These are phyloP conservation scores for Coniella lustricola DNA, from an alignment of 2,329 filamentous ascomycete species.

Conservation along the genomic window DNA sequence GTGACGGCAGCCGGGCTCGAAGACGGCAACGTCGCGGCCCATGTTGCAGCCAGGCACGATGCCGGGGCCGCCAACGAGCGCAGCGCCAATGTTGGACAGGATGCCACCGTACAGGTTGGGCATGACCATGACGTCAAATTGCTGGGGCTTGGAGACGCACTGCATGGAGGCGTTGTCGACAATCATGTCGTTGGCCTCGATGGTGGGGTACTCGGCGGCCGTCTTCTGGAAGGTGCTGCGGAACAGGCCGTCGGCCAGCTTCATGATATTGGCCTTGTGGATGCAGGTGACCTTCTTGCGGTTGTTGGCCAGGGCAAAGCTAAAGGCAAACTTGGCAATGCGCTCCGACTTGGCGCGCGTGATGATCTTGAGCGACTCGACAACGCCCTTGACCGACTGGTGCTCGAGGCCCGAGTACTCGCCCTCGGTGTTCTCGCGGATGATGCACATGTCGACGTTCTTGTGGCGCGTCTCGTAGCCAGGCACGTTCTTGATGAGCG, in stretches of 20 bases:
- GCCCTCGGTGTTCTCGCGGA: constrained; percentile 99
- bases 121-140: constrained; percentile 99
- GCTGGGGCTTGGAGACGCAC: constrained; percentile 89
- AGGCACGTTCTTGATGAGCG: constrained; percentile 98
- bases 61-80: constrained; percentile 91
- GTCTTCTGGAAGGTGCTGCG: constrained; percentile 92
- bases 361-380: constrained; percentile 99
- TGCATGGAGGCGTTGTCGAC: constrained; percentile 99
- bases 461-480: constrained; percentile 97
- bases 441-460: constrained; percentile 96
- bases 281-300: constrained; percentile 99
- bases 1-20: constrained; percentile 98
- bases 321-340: constrained; percentile 97
- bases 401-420: constrained; percentile 99
- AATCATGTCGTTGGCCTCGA: constrained; percentile 99
- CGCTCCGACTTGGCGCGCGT: constrained; percentile 98
- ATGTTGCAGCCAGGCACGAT: constrained; percentile 99
- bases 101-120: constrained; percentile 99
- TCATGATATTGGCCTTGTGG: constrained; percentile 99
- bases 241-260: constrained; percentile 98
- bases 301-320: constrained; percentile 97
- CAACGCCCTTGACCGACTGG: constrained; percentile 91
- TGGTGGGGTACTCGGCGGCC: constrained; percentile 88
- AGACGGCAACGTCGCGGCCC: constrained; percentile 95
- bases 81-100: constrained; percentile 96